phyloP scores from a whole-genome alignment of 495 filamentous ascomycete genomes.

The Tuber borchii region DNA sequence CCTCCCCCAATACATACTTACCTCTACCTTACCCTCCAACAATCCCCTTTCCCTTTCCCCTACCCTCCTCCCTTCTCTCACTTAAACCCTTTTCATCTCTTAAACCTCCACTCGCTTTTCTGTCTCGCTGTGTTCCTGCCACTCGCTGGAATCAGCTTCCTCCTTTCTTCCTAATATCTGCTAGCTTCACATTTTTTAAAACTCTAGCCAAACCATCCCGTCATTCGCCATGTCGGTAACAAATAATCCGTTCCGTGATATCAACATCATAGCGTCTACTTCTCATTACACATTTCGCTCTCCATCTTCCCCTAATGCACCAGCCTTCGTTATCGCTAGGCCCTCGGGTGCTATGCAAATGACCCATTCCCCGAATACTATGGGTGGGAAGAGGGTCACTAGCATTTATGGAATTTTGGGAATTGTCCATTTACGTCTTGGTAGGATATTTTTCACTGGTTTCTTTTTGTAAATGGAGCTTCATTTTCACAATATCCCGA shows the following conservation, averaged over 20 bases:
- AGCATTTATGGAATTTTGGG: constrained; percentile 93
- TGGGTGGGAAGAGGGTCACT: constrained; percentile 62
- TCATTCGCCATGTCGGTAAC: constrained; percentile 49
- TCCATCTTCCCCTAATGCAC: constrained; percentile 81
- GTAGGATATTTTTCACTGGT: constrained; percentile 47
- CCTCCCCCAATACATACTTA: not conserved
- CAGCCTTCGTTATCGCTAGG: constrained; percentile 78
- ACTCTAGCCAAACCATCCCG: not conserved
- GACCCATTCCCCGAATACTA: constrained; percentile 60
- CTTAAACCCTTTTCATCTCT: not conserved
- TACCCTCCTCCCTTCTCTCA: constrained; percentile 7
- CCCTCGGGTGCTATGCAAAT: constrained; percentile 88
- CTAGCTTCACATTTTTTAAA: constrained; percentile 1
- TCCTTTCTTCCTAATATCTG: not conserved
- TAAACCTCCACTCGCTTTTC: constrained; percentile 4
- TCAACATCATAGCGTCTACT: constrained; percentile 85
- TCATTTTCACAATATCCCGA: not conserved
- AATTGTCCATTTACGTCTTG: constrained; percentile 80
- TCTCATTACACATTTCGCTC: constrained; percentile 95
- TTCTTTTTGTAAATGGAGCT: constrained; percentile 5
- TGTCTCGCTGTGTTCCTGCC: not conserved
- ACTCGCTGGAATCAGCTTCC: constrained; percentile 2
- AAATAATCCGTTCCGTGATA: constrained; percentile 81
- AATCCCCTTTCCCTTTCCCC: constrained; percentile 1
- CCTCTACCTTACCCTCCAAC: not conserved